These are phyloP conservation scores for Monosporozyma unispora DNA, from an alignment of 805 yeast species.

Conservation along the genomic window DNA sequence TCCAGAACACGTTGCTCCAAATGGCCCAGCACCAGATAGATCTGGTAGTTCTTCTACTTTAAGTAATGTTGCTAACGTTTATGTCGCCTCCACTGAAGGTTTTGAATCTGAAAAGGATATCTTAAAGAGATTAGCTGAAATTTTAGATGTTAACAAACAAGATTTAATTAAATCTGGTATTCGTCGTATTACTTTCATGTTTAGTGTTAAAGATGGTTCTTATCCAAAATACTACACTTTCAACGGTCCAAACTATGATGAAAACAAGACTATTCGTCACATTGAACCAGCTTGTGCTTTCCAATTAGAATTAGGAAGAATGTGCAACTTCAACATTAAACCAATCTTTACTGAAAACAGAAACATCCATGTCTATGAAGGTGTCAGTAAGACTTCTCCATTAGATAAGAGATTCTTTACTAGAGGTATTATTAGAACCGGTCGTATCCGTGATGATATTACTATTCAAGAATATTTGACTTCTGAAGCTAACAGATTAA, in stretches of 20 bases:
- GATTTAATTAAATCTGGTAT: constrained; percentile 64
- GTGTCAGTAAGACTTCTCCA: constrained; percentile 86
- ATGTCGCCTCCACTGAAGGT: constrained; percentile 67
- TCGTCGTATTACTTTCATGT: constrained; percentile 88
- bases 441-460: constrained; percentile 86
- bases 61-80: constrained; percentile 76
- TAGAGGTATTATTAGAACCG: constrained; percentile 95
- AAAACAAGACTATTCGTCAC: constrained; percentile 91
- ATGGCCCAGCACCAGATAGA: constrained; percentile 45
- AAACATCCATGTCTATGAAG: constrained; percentile 95
- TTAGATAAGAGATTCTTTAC: constrained; percentile 94
- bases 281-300: constrained; percentile 97
- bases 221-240: constrained; percentile 95
- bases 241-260: constrained; percentile 76
- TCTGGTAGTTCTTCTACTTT: constrained; percentile 34
- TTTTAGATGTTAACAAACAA: constrained; percentile 57
- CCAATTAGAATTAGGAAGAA: constrained; percentile 90
- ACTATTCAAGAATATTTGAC: constrained; percentile 89
- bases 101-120: constrained; percentile 62
- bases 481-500: constrained; percentile 91
- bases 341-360: constrained; percentile 95
- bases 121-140: constrained; percentile 50
- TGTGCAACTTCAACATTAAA: constrained; percentile 89
- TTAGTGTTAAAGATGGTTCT: constrained; percentile 74
- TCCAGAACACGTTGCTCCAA: constrained; percentile 37